Evolutionary conservation across 1,139 yeast genomes (phyloP).

Genomic region (Magnusiomyces suaveolens): DNA sequence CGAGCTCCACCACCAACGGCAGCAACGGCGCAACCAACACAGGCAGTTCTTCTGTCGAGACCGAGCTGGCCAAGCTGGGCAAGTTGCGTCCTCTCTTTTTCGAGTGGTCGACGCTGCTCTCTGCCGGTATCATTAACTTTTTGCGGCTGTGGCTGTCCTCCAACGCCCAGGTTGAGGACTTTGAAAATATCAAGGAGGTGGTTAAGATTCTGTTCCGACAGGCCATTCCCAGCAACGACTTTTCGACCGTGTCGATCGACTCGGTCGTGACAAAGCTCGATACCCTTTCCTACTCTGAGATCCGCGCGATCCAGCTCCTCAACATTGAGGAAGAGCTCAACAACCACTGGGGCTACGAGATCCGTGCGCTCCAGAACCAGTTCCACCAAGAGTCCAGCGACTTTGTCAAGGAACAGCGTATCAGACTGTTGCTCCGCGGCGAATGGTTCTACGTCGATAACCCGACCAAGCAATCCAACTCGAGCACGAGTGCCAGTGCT

Average conservation of each 20-base stretch:
- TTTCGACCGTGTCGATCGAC: slow-evolving; percentile 19
- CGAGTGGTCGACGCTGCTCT: slow-evolving; percentile 49
- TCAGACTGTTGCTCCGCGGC: slow-evolving; percentile 62
- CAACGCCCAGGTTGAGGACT: slow-evolving; percentile 45
- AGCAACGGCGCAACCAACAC: slow-evolving; percentile 10
- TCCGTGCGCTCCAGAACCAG: slow-evolving; percentile 42
- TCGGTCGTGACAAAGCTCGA: slow-evolving; percentile 29
- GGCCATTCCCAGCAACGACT: slow-evolving; percentile 25
- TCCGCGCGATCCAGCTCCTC: slow-evolving; percentile 49
- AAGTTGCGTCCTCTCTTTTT: slow-evolving; percentile 40
- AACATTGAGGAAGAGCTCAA: slow-evolving; percentile 34
- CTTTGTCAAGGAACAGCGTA: slow-evolving; percentile 72
- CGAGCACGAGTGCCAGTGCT: neutral
- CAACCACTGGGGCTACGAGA: slow-evolving; percentile 32
- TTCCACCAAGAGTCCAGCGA: slow-evolving; percentile 55
- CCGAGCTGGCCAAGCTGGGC: slow-evolving; percentile 27
- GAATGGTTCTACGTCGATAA: slow-evolving; percentile 72
- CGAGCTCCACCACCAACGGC: slow-evolving; percentile 10
- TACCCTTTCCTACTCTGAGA: slow-evolving; percentile 39
- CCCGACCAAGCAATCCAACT: slow-evolving; percentile 34
- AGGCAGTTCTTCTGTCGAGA: slow-evolving; percentile 15
- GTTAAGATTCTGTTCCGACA: slow-evolving; percentile 31
- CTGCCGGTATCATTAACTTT: slow-evolving; percentile 47
- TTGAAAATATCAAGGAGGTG: slow-evolving; percentile 41
- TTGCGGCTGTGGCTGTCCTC: slow-evolving; percentile 63